These are phyloP conservation scores for Ophiostoma himal-ulmi DNA, from an alignment of 2,329 filamentous ascomycete genomes.

Conservation along the genomic window DNA sequence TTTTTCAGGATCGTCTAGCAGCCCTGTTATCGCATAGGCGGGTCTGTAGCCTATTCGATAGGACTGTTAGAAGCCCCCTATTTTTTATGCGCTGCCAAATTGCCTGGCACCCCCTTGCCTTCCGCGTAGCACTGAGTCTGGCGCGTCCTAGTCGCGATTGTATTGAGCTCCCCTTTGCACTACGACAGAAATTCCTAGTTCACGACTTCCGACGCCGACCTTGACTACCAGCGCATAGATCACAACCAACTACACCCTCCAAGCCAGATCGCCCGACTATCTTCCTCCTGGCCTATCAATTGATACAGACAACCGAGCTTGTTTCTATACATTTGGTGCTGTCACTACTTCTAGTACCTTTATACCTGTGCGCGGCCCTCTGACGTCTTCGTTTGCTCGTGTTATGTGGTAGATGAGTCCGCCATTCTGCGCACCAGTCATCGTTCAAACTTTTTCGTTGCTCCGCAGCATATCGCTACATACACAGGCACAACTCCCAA, in stretches of 20 bases:
- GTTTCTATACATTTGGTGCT: background rate
- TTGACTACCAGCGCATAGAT: background rate
- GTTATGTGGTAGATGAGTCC: background rate
- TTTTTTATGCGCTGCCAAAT: background rate
- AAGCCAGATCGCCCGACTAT: background rate
- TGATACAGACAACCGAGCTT: background rate
- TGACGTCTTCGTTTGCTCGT: background rate
- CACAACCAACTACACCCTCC: background rate
- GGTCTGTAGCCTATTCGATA: too few species aligned
- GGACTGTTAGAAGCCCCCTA: background rate
- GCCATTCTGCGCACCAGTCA: background rate
- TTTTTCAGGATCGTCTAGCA: too few species aligned
- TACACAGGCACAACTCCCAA: background rate
- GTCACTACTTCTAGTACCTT: background rate
- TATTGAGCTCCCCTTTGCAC: slow-evolving; percentile 8
- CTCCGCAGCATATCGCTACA: background rate
- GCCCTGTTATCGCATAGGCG: too few species aligned
- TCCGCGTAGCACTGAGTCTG: background rate
- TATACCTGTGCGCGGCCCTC: background rate
- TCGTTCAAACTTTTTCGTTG: background rate
- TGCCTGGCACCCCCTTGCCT: background rate
- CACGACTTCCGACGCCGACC: background rate
- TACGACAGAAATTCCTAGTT: background rate
- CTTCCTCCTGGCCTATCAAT: background rate
- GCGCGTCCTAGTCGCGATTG: slow-evolving; percentile 17